Evolutionary conservation across 2,329 filamentous ascomycete species (phyloP).

Genomic region (Ophiostoma australiae): DNA sequence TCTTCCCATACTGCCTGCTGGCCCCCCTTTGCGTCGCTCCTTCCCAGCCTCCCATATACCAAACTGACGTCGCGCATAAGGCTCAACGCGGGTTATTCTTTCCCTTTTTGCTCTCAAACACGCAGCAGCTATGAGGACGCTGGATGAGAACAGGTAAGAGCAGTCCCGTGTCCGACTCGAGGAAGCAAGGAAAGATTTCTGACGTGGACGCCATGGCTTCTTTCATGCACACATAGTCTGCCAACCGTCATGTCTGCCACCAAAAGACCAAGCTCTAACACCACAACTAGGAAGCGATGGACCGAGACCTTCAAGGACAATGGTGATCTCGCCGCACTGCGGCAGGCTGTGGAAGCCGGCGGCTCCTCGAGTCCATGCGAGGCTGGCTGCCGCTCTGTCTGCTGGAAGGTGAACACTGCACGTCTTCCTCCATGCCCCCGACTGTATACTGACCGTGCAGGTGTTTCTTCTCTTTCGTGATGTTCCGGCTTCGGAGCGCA

Average conservation of each 20-base stretch:
- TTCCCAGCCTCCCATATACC: neutral
- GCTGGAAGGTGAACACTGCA: constrained; percentile 71
- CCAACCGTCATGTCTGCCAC: too few relatives aligned
- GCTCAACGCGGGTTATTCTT: neutral
- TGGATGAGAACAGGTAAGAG: constrained; percentile 50
- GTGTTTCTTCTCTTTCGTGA: constrained; percentile 74
- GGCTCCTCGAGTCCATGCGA: constrained; percentile 59
- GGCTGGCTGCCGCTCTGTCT: constrained; percentile 74
- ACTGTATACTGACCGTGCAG: constrained; percentile 40
- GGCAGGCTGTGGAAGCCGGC: constrained; percentile 58
- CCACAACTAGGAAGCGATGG: constrained; percentile 58
- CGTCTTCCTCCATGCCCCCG: constrained; percentile 1
- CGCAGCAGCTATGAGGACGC: constrained; percentile 44
- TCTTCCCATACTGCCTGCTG: neutral
- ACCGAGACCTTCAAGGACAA: constrained; percentile 55
- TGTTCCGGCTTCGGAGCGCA: constrained; percentile 62
- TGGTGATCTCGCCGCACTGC: constrained; percentile 56
- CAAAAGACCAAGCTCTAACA: constrained; percentile 3
- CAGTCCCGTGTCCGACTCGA: constrained; percentile 12
- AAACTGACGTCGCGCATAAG: neutral
- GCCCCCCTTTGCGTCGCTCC: neutral
- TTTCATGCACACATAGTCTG: neutral
- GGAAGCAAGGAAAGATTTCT: neutral
- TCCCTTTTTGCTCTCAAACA: neutral
- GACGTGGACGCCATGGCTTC: neutral